Evolutionary conservation across 345 rosid genomes (phyloP), one percentile per base, ranked within the genome.

Genomic region (Chamaenerion angustifolium): DNA sequence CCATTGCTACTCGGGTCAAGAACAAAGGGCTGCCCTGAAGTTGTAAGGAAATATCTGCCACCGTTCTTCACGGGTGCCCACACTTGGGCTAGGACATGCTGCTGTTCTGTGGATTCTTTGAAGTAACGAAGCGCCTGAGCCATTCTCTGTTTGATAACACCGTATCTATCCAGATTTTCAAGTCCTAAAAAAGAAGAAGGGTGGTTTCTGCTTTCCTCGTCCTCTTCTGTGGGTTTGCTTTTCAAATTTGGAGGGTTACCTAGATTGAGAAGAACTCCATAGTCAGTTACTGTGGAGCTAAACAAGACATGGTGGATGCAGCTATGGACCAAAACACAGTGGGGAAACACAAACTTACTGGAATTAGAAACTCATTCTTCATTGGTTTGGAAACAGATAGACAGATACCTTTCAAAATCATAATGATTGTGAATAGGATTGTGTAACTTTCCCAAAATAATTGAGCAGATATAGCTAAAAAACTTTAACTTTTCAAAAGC

Each of bases 1-100:
- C 95, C 95, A 21, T 59, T 71, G 58, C 84, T 74, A 52, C 65
- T 74, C 17, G 86, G 77, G 62, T 74, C 88, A 48, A 90, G 85
- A 64, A 83, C 79, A 59, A 90, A 90, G 7, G 98, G 98, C 48
- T 90, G 98, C 48, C 88, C 95, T 19, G 79, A 75, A 73, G 98
- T 90, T 50, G 92, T 79, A 16, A 86, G 77, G 19, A 83, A 77
- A 48, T 59, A 74, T 8, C 74, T 72, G 48, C 83, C 77, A 54
- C 73, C 77, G 45, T 59, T 65, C 59, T 70, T 77, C 1, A 85
- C 78, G 44, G 98, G 98, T 13, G 85, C 94, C 98, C 98, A 90
- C 49, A 90, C 82, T 64, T 86, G 95, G 23, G 88, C 95, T 9
- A 90, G 80, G 61, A 90, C 65, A 23, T 83, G 94, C 40, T 23